Percentiles rank a stretch among this genome's conserved stretches.
Conservation (phyloP, 169 alveolate genomes). For the Cryptosporidium canis region DNA sequence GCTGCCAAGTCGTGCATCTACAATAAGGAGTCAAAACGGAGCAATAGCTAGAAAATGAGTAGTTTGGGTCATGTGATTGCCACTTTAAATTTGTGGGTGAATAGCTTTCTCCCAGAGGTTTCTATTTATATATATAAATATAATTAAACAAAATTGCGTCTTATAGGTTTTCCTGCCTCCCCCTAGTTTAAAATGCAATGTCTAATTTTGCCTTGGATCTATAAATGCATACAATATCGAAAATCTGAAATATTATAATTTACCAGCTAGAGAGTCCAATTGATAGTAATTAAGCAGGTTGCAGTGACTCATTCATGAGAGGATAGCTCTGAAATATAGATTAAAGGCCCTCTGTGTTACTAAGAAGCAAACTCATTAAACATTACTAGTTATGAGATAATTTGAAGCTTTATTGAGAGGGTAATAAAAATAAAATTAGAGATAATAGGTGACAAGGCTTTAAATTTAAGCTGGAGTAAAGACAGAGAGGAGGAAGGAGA, state of each 20-base stretch:
- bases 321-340: neutral
- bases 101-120: no score
- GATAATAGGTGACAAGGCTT: neutral
- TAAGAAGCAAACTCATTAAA: neutral
- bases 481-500: neutral
- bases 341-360: no score
- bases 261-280: neutral
- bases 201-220: constrained; percentile 17
- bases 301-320: neutral
- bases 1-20: no score
- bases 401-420: neutral
- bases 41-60: no score
- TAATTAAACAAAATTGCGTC: neutral
- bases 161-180: neutral
- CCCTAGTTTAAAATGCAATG: neutral
- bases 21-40: no score
- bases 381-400: neutral
- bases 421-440: neutral
- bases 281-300: neutral
- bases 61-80: no score
- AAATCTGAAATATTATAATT: neutral
- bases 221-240: constrained; percentile 6
- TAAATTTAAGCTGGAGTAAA: neutral
- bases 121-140: neutral
- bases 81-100: no score